Percentiles rank a stretch among this genome's conserved stretches.
phyloP scores from a whole-genome alignment of 352 stramenopile genomes.

The Pelagophyceae sp. region DNA sequence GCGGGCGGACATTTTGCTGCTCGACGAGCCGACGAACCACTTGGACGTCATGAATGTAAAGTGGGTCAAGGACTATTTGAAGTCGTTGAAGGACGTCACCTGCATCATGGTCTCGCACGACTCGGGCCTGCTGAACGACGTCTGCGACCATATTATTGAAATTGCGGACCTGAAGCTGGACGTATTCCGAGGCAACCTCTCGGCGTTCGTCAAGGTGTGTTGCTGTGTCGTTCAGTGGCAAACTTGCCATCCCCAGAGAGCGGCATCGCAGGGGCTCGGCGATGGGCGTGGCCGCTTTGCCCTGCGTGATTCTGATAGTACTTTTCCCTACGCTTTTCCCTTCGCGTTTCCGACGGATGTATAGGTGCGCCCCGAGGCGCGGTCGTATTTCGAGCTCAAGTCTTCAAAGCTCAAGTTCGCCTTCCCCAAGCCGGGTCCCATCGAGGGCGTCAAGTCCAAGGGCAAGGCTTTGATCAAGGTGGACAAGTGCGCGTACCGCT shows the following conservation, averaged over 20 bases:
- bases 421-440: constrained; percentile 61
- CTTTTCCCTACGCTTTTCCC: no score
- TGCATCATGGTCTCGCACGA: constrained; percentile 93
- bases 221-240: no score
- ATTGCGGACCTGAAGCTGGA: constrained; percentile 89
- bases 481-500: constrained; percentile 71
- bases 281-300: no score
- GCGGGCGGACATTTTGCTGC: constrained; percentile 85
- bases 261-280: background rate
- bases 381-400: constrained; percentile 61
- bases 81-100: constrained; percentile 83
- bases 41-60: constrained; percentile 91
- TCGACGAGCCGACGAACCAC: constrained; percentile 89
- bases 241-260: constrained; percentile 47
- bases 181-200: constrained; percentile 73
- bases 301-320: no score
- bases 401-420: constrained; percentile 73
- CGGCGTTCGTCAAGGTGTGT: constrained; percentile 77
- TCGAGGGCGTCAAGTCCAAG: constrained; percentile 71
- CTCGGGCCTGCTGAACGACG: constrained; percentile 89
- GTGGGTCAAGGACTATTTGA: constrained; percentile 92
- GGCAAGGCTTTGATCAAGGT: constrained; percentile 80
- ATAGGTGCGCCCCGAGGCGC: constrained; percentile 54
- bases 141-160: constrained; percentile 89
- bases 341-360: no score